Base-by-base conservation (phyloP, 192 early-diverging fungal species). In the Entomortierella beljakovae region DNA sequence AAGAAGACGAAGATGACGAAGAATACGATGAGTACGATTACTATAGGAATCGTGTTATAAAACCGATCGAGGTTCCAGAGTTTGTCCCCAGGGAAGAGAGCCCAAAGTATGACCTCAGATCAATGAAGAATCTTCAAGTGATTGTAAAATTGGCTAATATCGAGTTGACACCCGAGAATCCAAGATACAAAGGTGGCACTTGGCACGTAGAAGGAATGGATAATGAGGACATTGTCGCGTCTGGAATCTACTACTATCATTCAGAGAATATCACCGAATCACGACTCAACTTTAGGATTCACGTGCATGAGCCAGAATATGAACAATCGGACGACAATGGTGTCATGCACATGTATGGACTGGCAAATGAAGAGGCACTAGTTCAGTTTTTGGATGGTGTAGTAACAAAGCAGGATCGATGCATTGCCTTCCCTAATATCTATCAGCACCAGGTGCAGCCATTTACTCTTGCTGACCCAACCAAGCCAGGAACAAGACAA, bases 181-280 rank as follows among this genome's bases (percentile, higher is more conserved):
- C 91, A 0, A 61, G 42, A 3, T 90, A 87, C 58, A 58, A 75
- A 10, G 90, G 90, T 13, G 70, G 70, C 10, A 33, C 53, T 3
- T 95, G 92, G 93, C 91, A 95, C 50, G 80, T 92, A 3, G 92
- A 94, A 56, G 93, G 87, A 7, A 91, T 89, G 84, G 76, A 80
- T 10, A 86, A 89, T 73, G 93, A 95, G 68, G 75, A 83, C 54
- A 92, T 95, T 46, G 82, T 90, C 3, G 91, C 93, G 1, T 89
- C 91, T 0, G 93, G 91, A 6, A 85, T 94, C 42, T 88, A 89
- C 71, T 93, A 93, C 74, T 93, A 92, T 75, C 83, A 86, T 56
- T 68, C 88, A 0, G 86, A 88, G 28, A 93, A 94, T 84, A 89
- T 93, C 57, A 88, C 86, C n/a, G 81, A 86, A 9, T 86, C 86